Evolutionary conservation across 192 early-diverging fungal genomes (phyloP), one percentile per base, ranked within the genome.

Genomic region (Coemansia sp.): DNA sequence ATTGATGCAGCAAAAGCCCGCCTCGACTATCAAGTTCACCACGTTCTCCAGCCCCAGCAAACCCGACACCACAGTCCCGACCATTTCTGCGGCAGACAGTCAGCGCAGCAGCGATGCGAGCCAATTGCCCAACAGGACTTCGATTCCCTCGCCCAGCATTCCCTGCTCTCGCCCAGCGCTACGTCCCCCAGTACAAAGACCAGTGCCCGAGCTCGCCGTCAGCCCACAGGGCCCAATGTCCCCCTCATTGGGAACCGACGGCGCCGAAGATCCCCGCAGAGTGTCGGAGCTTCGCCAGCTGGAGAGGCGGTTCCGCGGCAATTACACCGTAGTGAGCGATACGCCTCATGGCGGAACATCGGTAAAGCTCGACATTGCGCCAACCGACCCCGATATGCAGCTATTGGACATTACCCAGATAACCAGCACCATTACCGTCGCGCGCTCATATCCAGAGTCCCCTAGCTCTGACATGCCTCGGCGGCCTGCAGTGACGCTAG

Each of bases 1-100:
- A 14, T 41, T 90, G 20, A 77, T 91, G 68, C 86, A 87, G 67
- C 80, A 85, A 38, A 72, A 74, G 53, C 84, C 87, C 10, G 86
- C 89, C 0, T 39, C 86, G 2, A 87, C 86, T 0, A 85, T 87
- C 25, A 84, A 83, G 50, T 87, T 87, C 41, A 71, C 76, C 13
- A 64, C 70, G 9, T 75, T 63, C 59, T 59, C 66, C 50, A 68
- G 3, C 0, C 62, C 36, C 28, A 55, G 9, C 25, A 79, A 71
- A 35, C 52, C 26, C 64, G 69, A 7, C 31, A 34, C 31, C 20
- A 18, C 43, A 13, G 25, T 9, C 2, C 8, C 36, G 35, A 35
- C 43, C 3, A 3, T 34, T 23, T 2, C 43, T 6, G 25, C 14
- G n/a, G n/a, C 25, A 31, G 43, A 26, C 45, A 39, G 18, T 12